Conservation (phyloP, 805 yeast species). For the Suhomyces tanzawaensis region DNA sequence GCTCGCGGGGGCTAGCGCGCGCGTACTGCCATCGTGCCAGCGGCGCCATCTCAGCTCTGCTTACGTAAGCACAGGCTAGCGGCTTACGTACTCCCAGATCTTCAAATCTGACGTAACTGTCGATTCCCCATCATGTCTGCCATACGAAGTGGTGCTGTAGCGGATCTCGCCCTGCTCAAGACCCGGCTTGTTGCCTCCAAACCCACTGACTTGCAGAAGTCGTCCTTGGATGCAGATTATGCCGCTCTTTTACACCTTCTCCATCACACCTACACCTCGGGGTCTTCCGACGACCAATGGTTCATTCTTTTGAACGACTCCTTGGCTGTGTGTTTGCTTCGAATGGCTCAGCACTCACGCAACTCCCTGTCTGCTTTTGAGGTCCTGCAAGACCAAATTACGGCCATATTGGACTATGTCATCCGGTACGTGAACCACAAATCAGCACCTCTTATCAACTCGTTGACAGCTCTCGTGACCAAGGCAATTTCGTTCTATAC, state of each 20-base stretch:
- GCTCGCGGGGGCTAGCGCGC: too few relatives aligned
- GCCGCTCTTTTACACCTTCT: background rate
- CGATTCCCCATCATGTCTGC: conserved; percentile 1
- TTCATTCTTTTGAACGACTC: conserved; percentile 43
- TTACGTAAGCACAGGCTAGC: conserved; percentile 3
- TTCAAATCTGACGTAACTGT: too few relatives aligned
- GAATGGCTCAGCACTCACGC: conserved; percentile 44
- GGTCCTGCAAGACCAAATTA: conserved; percentile 19
- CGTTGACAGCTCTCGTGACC: conserved; percentile 57
- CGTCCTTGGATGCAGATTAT: background rate
- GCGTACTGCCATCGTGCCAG: too few relatives aligned
- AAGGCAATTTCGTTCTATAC: conserved; percentile 47
- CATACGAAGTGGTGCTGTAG: conserved; percentile 1
- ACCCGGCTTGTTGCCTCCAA: conserved; percentile 2
- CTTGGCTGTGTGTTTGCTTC: conserved; percentile 60
- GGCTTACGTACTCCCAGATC: too few relatives aligned
- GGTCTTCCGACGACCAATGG: conserved; percentile 9
- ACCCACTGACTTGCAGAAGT: background rate
- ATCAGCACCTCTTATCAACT: conserved; percentile 67
- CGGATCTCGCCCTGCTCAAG: background rate
- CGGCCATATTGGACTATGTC: conserved; percentile 48
- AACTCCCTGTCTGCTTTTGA: conserved; percentile 9
- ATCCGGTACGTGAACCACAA: conserved; percentile 71
- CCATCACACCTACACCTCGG: background rate
- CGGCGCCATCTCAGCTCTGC: too few relatives aligned